Conservation (phyloP, 2,329 filamentous ascomycete species). For the Calcarisporium arbuscula region DNA sequence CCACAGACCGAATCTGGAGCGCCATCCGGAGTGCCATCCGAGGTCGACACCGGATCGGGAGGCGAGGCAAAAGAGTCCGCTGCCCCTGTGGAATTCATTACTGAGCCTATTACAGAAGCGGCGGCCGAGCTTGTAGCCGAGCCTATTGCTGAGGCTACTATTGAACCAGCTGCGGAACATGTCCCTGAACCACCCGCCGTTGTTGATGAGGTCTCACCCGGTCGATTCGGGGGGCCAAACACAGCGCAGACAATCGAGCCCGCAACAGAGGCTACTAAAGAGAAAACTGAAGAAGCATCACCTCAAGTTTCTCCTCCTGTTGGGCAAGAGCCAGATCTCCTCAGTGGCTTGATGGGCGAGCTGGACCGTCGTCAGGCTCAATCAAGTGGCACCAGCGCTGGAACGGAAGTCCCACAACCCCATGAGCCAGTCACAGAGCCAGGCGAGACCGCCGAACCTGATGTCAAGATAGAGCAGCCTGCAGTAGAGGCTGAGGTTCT, state of each 20-base stretch:
- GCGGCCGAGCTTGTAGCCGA: neutral
- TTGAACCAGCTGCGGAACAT: constrained; percentile 2
- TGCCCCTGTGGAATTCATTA: constrained; percentile 1
- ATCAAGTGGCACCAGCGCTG: neutral
- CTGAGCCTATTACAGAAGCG: neutral
- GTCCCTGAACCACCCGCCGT: neutral
- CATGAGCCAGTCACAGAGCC: no score
- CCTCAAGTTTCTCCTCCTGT: constrained; percentile 11
- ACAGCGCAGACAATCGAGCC: no score
- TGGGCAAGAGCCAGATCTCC: constrained; percentile 34
- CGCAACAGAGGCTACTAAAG: constrained; percentile 13
- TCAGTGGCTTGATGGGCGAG: constrained; percentile 39
- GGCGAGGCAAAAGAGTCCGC: constrained; percentile 15
- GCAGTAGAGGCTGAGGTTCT: constrained; percentile 11
- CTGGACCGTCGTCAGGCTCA: constrained; percentile 33
- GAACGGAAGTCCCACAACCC: neutral
- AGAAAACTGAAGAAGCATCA: constrained; percentile 12
- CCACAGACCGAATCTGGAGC: constrained; percentile 23
- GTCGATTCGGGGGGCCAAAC: neutral
- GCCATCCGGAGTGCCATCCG: constrained; percentile 20
- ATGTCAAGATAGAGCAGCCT: constrained; percentile 1
- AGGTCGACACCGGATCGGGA: constrained; percentile 16
- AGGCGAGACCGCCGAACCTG: no score
- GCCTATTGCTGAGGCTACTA: constrained; percentile 2
- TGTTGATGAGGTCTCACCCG: neutral